A percentile compares a stretch with the other conserved stretches of the same genome.
phyloP scores from a whole-genome alignment of 345 rosid species.

The Salix dunnii region DNA sequence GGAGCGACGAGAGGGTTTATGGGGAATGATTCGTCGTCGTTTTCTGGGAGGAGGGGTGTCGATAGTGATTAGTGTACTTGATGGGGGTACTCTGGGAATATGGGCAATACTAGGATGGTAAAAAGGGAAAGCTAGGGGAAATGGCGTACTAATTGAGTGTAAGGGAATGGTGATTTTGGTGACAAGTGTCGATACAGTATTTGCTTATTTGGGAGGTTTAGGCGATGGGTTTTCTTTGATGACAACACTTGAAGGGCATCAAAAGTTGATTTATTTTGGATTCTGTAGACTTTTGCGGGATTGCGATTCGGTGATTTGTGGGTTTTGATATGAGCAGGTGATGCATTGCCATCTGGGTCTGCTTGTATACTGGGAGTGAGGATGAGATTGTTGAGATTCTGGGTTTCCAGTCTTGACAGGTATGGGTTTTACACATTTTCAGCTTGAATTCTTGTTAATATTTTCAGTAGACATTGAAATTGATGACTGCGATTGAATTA shows the following conservation, averaged over 20 bases:
- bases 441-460: neutral
- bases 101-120: slow-evolving; percentile 7
- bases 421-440: slow-evolving; percentile 29
- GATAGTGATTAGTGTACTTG: slow-evolving; percentile 35
- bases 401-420: slow-evolving; percentile 97
- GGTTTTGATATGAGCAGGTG: slow-evolving; percentile 37
- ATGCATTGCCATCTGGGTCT: slow-evolving; percentile 74
- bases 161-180: slow-evolving; percentile 68
- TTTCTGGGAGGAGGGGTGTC: slow-evolving; percentile 57
- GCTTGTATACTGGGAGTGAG: slow-evolving; percentile 78
- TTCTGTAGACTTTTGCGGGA: slow-evolving; percentile 13
- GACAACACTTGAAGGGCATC: slow-evolving; percentile 90
- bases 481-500: neutral
- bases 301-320: neutral
- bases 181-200: slow-evolving; percentile 68
- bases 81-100: slow-evolving; percentile 42
- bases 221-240: slow-evolving; percentile 68
- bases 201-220: slow-evolving; percentile 75
- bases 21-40: slow-evolving; percentile 45
- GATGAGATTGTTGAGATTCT: slow-evolving; percentile 74
- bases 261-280: slow-evolving; percentile 30
- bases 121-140: slow-evolving; percentile 7
- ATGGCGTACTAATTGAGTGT: slow-evolving; percentile 47
- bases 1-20: slow-evolving; percentile 52
- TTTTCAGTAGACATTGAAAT: slow-evolving; percentile 18